phyloP scores from a whole-genome alignment of 768 basidiomycete species.

The Leucocoprinus birnbaumii region DNA sequence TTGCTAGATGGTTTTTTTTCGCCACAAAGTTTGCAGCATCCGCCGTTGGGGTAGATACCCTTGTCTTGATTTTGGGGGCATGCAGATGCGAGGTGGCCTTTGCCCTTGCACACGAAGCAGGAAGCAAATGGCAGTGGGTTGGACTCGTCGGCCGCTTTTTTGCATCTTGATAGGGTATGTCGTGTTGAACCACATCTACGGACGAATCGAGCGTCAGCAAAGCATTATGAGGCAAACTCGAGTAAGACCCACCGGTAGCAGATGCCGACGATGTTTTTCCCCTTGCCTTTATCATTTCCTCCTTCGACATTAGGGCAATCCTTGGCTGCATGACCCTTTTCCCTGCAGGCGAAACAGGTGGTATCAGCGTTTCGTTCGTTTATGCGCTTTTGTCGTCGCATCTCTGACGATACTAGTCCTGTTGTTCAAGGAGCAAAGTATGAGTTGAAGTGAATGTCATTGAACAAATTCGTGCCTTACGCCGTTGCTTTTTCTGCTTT shows the following conservation, averaged over 20 bases:
- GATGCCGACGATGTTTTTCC: constrained; percentile 42
- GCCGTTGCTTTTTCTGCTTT: constrained; percentile 21
- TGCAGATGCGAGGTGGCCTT: constrained; percentile 81
- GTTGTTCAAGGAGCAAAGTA: neutral
- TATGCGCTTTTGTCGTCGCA: constrained; percentile 63
- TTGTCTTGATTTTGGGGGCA: constrained; percentile 80
- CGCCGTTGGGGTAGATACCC: constrained; percentile 90
- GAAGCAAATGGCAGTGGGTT: constrained; percentile 84
- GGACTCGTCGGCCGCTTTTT: constrained; percentile 52
- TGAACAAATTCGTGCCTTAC: constrained; percentile 22
- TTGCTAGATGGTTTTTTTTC: too few relatives aligned
- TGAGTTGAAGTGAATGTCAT: neutral
- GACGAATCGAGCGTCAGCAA: constrained; percentile 24
- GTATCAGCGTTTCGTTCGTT: constrained; percentile 53
- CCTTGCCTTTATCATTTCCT: constrained; percentile 10
- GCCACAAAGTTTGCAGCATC: constrained; percentile 85
- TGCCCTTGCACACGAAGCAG: constrained; percentile 85
- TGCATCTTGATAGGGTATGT: constrained; percentile 81
- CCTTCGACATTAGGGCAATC: constrained; percentile 59
- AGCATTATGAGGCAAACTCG: neutral
- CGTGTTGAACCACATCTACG: constrained; percentile 78
- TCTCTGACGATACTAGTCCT: constrained; percentile 35
- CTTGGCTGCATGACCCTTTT: constrained; percentile 78
- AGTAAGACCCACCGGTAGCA: constrained; percentile 58
- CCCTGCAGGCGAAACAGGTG: constrained; percentile 85